Percentiles rank a stretch among this genome's conserved stretches.
Conservation (phyloP, 768 basidiomycete species). For the Boletus reticuloceps region DNA sequence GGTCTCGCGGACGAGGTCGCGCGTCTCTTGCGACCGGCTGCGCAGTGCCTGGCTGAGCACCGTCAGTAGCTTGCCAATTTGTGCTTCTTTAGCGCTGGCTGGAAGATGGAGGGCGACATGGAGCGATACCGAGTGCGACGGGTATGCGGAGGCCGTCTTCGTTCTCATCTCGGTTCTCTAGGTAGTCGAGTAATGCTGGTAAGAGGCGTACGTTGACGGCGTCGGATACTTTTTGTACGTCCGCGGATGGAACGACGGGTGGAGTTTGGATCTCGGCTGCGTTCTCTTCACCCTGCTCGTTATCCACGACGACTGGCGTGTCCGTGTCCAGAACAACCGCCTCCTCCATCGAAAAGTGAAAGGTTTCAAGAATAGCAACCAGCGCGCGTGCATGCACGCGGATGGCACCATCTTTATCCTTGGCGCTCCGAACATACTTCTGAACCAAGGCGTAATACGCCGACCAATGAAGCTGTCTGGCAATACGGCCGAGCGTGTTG, state of each 20-base stretch:
- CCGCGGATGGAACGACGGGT: constrained; percentile 2
- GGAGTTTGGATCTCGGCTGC: constrained; percentile 4
- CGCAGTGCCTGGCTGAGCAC: constrained; percentile 86
- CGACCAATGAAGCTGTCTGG: constrained; percentile 77
- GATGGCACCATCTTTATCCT: constrained; percentile 67
- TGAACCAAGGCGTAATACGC: constrained; percentile 78
- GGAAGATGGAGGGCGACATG: constrained; percentile 84
- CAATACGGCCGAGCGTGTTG: constrained; percentile 70
- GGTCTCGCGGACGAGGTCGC: constrained; percentile 83
- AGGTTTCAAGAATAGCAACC: constrained; percentile 82
- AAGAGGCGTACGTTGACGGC: constrained; percentile 74
- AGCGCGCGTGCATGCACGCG: constrained; percentile 82
- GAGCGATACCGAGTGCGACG: constrained; percentile 80
- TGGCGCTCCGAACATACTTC: constrained; percentile 71
- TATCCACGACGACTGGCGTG: constrained; percentile 29
- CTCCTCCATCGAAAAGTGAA: constrained; percentile 86
- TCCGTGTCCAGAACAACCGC: constrained; percentile 37
- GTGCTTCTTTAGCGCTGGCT: constrained; percentile 52
- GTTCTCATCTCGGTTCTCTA: constrained; percentile 79
- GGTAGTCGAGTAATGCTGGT: constrained; percentile 72
- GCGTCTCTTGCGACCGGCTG: constrained; percentile 90
- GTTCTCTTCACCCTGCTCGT: constrained; percentile 24
- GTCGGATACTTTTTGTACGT: constrained; percentile 56
- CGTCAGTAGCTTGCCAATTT: constrained; percentile 76
- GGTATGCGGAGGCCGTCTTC: constrained; percentile 89